Percentiles rank a stretch among this genome's conserved stretches.
phyloP scores from a whole-genome alignment of 2,329 filamentous ascomycete species.

The Clarireedia monteithiana region DNA sequence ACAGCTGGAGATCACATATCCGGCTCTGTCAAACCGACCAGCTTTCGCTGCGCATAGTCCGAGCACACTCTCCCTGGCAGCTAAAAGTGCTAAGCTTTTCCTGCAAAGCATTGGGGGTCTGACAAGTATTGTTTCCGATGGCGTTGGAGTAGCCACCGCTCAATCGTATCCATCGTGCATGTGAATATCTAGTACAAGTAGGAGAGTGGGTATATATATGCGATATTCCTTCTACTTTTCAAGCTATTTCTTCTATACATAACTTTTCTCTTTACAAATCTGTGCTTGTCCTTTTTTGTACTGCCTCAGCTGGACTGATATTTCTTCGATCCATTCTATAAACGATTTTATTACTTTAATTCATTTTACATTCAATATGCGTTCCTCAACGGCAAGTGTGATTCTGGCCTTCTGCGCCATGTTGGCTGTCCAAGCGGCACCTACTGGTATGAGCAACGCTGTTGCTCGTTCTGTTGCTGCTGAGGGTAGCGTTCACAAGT shows the following conservation, averaged over 20 bases:
- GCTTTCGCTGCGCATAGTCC: too few relatives aligned
- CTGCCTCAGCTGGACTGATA: conserved; percentile 5
- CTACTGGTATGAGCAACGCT: conserved; percentile 4
- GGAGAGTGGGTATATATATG: background rate
- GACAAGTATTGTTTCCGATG: conserved; percentile 8
- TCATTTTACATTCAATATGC: conserved; percentile 15
- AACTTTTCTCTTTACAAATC: background rate
- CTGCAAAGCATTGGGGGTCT: conserved; percentile 1
- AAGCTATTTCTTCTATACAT: background rate
- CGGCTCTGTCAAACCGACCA: too few relatives aligned
- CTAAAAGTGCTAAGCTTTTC: background rate
- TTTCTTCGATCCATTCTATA: background rate
- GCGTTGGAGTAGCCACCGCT: background rate
- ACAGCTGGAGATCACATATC: too few relatives aligned
- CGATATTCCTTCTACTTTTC: background rate
- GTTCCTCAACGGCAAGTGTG: conserved; percentile 20
- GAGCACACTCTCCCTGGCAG: background rate
- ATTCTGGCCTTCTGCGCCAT: conserved; percentile 22
- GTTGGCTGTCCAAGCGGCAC: conserved; percentile 19
- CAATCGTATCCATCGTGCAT: background rate
- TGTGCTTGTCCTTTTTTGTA: background rate
- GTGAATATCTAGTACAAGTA: too few relatives aligned
- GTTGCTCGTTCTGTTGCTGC: conserved; percentile 7
- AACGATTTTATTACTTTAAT: background rate
- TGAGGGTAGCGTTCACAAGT: background rate